These are phyloP conservation scores for Gyromitra esculenta DNA, from an alignment of 2,329 filamentous ascomycete species.

Conservation along the genomic window DNA sequence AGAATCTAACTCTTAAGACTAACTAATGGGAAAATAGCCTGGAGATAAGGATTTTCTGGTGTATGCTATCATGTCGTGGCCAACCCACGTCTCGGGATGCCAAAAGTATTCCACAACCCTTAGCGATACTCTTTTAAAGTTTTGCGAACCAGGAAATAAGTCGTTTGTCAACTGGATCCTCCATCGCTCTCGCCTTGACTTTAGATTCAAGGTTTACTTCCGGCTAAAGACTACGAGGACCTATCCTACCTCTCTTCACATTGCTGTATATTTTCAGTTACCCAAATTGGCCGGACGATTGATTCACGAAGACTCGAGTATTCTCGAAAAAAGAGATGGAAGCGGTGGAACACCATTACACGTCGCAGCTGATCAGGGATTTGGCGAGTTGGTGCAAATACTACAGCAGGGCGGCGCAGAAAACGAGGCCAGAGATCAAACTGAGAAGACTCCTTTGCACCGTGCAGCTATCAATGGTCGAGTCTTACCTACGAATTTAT, in stretches of 20 bases:
- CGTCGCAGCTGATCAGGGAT: slow-evolving; percentile 9
- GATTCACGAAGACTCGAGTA: background rate
- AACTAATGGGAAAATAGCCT: background rate
- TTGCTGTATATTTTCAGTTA: slow-evolving; percentile 3
- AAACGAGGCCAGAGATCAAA: background rate
- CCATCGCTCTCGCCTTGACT: background rate
- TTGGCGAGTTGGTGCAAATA: background rate
- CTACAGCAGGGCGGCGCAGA: background rate
- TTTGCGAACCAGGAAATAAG: background rate
- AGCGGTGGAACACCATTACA: slow-evolving; percentile 5
- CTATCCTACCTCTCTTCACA: slow-evolving; percentile 6
- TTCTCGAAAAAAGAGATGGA: background rate
- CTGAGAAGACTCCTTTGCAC: background rate
- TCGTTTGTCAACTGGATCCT: background rate
- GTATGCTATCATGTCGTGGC: background rate
- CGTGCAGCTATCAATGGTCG: slow-evolving; percentile 24
- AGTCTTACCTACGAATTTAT: background rate
- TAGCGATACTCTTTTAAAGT: background rate
- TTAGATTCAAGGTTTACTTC: slow-evolving; percentile 3
- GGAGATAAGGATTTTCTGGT: background rate
- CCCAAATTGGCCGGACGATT: background rate
- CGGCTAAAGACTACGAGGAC: background rate
- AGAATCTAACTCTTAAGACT: background rate
- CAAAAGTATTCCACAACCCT: background rate
- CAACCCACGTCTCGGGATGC: background rate